A percentile compares a stretch with the other conserved stretches of the same genome.
Evolutionary conservation across 768 basidiomycete genomes (phyloP).

Genomic region (Termitomyces sp.): DNA sequence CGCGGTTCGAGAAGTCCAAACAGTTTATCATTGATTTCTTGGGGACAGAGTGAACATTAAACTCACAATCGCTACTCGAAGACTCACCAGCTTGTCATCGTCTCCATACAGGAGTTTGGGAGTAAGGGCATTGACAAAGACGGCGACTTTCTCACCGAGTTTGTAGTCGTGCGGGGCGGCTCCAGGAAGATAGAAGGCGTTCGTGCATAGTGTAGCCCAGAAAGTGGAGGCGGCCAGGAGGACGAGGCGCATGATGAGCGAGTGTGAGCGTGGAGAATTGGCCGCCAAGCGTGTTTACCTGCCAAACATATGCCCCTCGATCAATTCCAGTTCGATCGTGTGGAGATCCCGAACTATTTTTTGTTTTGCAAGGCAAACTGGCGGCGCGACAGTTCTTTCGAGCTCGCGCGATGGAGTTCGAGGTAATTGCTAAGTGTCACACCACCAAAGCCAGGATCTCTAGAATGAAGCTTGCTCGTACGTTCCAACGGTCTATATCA

Average conservation of each 20-base stretch:
- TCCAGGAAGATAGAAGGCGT: constrained; percentile 89
- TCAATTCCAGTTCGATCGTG: constrained; percentile 1
- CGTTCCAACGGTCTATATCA: constrained; percentile 20
- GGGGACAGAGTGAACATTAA: neutral
- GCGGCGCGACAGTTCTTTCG: constrained; percentile 12
- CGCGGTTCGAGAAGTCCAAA: constrained; percentile 26
- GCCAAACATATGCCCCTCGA: neutral
- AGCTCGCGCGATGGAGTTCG: constrained; percentile 63
- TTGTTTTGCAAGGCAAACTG: constrained; percentile 2
- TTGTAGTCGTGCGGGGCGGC: constrained; percentile 84
- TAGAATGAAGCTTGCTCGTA: constrained; percentile 79
- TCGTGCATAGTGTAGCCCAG: constrained; percentile 19
- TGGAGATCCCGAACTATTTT: neutral
- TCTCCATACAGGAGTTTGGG: constrained; percentile 71
- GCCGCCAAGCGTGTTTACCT: neutral
- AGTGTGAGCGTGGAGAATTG: neutral
- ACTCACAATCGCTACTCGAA: neutral
- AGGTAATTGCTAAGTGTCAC: constrained; percentile 73
- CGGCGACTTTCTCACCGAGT: constrained; percentile 65
- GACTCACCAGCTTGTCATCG: constrained; percentile 70
- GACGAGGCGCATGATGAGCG: constrained; percentile 17
- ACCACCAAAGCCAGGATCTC: constrained; percentile 82
- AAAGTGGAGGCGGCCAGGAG: constrained; percentile 14
- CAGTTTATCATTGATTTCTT: constrained; percentile 92
- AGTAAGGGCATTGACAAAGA: constrained; percentile 85